phyloP scores from a whole-genome alignment of 2,329 filamentous ascomycete genomes.

The Achaetomium macrosporum region DNA sequence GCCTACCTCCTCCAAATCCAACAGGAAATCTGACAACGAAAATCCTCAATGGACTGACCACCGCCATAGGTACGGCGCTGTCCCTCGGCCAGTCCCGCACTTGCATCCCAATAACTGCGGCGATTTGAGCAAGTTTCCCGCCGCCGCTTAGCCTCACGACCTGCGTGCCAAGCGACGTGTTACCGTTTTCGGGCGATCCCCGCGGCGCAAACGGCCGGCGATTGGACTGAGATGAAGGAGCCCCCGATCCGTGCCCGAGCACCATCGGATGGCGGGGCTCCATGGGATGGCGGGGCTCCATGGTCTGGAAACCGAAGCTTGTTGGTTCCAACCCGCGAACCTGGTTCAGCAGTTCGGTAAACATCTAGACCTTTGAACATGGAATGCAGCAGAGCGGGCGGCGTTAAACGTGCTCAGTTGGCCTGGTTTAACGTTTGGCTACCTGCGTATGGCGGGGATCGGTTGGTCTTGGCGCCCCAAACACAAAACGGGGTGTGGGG shows the following conservation, averaged over 20 bases:
- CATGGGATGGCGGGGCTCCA: no score
- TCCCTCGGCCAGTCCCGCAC: not conserved
- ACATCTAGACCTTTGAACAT: not conserved
- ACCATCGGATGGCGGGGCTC: no score
- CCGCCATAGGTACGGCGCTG: not conserved
- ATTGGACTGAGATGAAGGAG: no score
- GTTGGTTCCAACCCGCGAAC: not conserved
- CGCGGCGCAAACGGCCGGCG: not conserved
- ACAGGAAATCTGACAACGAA: no score
- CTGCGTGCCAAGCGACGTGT: conserved; percentile 4
- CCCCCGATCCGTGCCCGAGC: no score
- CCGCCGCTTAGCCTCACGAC: conserved; percentile 2
- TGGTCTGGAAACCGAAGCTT: no score
- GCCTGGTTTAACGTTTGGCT: conserved; percentile 6
- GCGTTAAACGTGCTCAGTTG: conserved; percentile 25
- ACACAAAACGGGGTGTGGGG: not conserved
- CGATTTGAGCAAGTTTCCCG: conserved; percentile 39
- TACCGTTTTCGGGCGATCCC: not conserved
- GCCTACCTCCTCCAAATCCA: no score
- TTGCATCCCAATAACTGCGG: conserved; percentile 25
- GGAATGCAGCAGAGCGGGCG: not conserved
- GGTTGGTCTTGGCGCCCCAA: not conserved
- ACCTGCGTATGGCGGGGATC: not conserved
- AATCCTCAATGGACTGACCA: no score
- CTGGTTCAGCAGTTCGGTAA: not conserved